A percentile compares a stretch with the other conserved stretches of the same genome.
phyloP scores from a whole-genome alignment of 2,329 filamentous ascomycete species.

The Mollisiaceae sp. region DNA sequence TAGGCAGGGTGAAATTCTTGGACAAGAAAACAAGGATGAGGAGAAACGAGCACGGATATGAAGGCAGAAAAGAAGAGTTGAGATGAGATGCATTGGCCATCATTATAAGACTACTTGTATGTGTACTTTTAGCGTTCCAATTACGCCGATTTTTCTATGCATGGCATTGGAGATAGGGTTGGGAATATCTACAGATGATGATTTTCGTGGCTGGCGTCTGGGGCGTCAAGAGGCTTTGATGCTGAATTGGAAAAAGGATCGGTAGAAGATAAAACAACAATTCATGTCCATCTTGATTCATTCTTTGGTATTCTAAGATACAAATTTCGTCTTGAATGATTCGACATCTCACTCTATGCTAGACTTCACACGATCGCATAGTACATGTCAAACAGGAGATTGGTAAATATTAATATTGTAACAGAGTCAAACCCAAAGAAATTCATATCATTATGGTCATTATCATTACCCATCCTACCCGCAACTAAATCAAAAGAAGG shows the following conservation, averaged over 20 bases:
- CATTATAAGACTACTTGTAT: constrained; percentile 16
- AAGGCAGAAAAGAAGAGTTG: not conserved
- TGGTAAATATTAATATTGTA: no score
- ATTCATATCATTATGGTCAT: not conserved
- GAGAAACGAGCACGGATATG: not conserved
- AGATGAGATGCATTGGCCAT: constrained; percentile 4
- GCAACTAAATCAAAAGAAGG: not conserved
- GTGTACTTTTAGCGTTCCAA: constrained; percentile 29
- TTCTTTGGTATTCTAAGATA: not conserved
- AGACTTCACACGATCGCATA: no score
- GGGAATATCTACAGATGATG: constrained; percentile 3
- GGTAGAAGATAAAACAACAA: constrained; percentile 11
- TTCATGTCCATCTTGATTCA: not conserved
- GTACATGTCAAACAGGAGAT: no score
- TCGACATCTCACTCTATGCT: not conserved
- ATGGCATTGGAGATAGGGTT: constrained; percentile 4
- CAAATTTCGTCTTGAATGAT: not conserved
- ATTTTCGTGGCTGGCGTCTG: constrained; percentile 6
- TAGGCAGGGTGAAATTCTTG: constrained; percentile 33
- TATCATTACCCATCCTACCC: not conserved
- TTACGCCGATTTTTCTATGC: constrained; percentile 8
- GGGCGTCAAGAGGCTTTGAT: constrained; percentile 1
- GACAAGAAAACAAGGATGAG: constrained; percentile 8
- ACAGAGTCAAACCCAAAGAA: not conserved
- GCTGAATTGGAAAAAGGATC: constrained; percentile 9